Percentiles rank a stretch among this genome's conserved stretches.
Evolutionary conservation across 2,329 filamentous ascomycete species (phyloP).

Genomic region (Colletotrichum sojae): DNA sequence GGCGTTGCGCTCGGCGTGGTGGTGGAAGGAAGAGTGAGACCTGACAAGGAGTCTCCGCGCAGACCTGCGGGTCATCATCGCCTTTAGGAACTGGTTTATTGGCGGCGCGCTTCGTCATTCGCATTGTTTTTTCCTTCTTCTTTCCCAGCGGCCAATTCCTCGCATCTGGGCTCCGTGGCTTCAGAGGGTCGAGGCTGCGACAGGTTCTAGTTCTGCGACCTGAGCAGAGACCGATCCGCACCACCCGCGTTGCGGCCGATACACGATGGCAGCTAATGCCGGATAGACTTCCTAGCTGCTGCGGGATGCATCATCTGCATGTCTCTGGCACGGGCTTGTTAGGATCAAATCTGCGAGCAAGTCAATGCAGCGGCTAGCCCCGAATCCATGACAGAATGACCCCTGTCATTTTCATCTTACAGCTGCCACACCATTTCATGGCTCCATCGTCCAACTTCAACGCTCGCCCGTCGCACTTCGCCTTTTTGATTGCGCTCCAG

Average conservation of each 20-base stretch:
- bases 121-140: conserved; percentile 30
- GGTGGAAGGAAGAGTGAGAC: conserved; percentile 40
- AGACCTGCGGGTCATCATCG: conserved; percentile 41
- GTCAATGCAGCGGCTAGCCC: conserved; percentile 39
- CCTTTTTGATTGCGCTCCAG: conserved; percentile 19
- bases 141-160: conserved; percentile 24
- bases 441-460: conserved; percentile 30
- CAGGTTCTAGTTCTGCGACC: conserved; percentile 34
- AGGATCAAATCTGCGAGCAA: conserved; percentile 39
- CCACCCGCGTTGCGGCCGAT: conserved; percentile 40
- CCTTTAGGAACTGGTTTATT: conserved; percentile 38
- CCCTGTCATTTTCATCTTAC: conserved; percentile 37
- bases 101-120: conserved; percentile 37
- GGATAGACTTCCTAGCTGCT: conserved; percentile 41
- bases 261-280: conserved; percentile 41
- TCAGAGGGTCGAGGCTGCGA: conserved; percentile 34
- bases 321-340: conserved; percentile 36
- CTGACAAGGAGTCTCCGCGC: conserved; percentile 25
- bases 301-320: conserved; percentile 42
- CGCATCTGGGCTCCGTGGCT: conserved; percentile 1
- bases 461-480: conserved; percentile 7
- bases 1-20: conserved; percentile 42
- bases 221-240: conserved; percentile 39
- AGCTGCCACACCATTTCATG: conserved; percentile 41
- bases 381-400: conserved; percentile 37